A percentile compares a stretch with the other conserved stretches of the same genome.
Evolutionary conservation across 441 rosid genomes (phyloP).

Genomic region (Aleurites moluccanus): DNA sequence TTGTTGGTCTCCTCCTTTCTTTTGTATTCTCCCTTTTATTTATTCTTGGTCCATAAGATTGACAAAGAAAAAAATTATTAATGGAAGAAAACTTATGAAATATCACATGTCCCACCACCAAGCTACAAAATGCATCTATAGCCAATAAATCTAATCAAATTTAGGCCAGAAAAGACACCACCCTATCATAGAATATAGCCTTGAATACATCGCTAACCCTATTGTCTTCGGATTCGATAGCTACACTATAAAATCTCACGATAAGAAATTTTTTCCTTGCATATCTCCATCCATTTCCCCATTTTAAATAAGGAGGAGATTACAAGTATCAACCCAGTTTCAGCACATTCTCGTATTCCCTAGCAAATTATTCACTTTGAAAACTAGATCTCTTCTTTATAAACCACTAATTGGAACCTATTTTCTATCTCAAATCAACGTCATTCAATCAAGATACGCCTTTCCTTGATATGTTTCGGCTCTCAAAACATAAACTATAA

Average conservation of each 20-base stretch:
- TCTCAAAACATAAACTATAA: neutral
- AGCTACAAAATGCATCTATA: constrained; percentile 53
- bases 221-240: constrained; percentile 17
- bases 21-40: no score
- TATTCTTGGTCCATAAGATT: no score
- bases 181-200: constrained; percentile 65
- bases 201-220: constrained; percentile 58
- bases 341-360: constrained; percentile 45
- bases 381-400: constrained; percentile 61
- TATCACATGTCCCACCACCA: constrained; percentile 48
- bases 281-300: constrained; percentile 27
- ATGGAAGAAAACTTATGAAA: constrained; percentile 29
- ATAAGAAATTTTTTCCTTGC: constrained; percentile 53
- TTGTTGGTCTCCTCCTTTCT: no score
- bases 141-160: constrained; percentile 62
- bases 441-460: neutral
- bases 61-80: no score
- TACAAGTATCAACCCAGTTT: no score
- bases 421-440: constrained; percentile 21
- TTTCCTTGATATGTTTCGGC: neutral
- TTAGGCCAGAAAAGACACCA: constrained; percentile 34
- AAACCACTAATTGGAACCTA: constrained; percentile 67
- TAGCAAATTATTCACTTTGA: constrained; percentile 43
- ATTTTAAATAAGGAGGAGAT: no score
- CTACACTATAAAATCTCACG: constrained; percentile 27